phyloP scores from a whole-genome alignment of 2,329 filamentous ascomycete genomes.

The Davidsoniella eucalypti region DNA sequence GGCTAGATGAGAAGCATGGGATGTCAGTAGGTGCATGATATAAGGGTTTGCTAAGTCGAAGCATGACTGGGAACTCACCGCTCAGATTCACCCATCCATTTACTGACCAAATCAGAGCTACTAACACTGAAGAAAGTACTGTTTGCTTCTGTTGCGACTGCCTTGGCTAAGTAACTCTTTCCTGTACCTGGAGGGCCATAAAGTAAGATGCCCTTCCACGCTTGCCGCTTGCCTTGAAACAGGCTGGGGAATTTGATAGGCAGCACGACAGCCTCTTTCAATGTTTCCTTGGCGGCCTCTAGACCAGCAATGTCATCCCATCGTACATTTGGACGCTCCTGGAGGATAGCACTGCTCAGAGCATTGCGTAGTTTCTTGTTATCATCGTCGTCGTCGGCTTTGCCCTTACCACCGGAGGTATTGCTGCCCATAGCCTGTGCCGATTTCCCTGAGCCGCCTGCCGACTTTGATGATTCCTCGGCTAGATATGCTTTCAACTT shows the following conservation, averaged over 20 bases:
- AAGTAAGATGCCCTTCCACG: constrained; percentile 93
- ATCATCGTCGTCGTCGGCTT: constrained; percentile 62
- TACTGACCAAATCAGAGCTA: constrained; percentile 91
- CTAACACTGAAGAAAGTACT: constrained; percentile 98
- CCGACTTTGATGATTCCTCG: constrained; percentile 56
- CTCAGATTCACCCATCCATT: constrained; percentile 99
- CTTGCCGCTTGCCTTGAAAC: constrained; percentile 89
- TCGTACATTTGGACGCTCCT: constrained; percentile 87
- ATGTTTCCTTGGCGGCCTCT: constrained; percentile 83
- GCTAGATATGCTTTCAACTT: constrained; percentile 86
- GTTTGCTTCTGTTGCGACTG: constrained; percentile 94
- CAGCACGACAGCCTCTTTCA: constrained; percentile 94
- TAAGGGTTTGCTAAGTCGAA: constrained; percentile 10
- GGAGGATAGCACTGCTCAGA: constrained; percentile 77
- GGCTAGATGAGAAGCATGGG: constrained; percentile 28
- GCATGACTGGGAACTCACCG: constrained; percentile 35
- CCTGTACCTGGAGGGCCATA: constrained; percentile 94
- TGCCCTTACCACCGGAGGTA: constrained; percentile 44
- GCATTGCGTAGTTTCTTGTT: constrained; percentile 89
- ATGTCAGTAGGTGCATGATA: constrained; percentile 15
- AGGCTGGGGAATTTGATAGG: constrained; percentile 97
- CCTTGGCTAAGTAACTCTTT: constrained; percentile 95
- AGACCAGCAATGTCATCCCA: constrained; percentile 98
- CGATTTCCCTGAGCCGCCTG: constrained; percentile 26
- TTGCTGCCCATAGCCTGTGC: constrained; percentile 57